Evolutionary conservation across 495 filamentous ascomycete species (phyloP).

Genomic region (Geoglossum glabrum): DNA sequence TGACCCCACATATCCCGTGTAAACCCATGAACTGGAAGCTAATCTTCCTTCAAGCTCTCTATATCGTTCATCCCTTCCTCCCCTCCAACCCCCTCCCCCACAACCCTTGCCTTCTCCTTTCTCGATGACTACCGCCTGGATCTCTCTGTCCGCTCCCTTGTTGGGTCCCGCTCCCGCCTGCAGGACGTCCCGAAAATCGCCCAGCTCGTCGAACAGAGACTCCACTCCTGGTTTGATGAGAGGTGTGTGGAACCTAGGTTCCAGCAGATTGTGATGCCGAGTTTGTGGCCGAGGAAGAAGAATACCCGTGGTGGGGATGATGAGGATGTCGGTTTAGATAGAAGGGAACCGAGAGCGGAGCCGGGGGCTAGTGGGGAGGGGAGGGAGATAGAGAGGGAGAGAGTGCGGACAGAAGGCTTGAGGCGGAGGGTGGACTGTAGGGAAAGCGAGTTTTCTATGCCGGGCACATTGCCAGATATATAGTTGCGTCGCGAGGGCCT

Average conservation of each 20-base stretch:
- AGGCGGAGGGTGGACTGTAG: background rate
- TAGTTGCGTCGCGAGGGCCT: background rate
- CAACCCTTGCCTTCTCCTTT: constrained; percentile 85
- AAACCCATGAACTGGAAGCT: background rate
- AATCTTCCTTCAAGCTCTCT: constrained; percentile 27
- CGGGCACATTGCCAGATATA: background rate
- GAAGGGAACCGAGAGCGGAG: constrained; percentile 26
- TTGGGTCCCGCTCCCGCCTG: constrained; percentile 74
- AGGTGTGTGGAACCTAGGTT: constrained; percentile 87
- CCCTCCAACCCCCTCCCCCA: constrained; percentile 28
- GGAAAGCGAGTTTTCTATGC: background rate
- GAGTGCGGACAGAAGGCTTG: background rate
- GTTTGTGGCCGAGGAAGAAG: constrained; percentile 79
- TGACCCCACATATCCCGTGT: background rate
- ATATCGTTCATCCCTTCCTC: constrained; percentile 67
- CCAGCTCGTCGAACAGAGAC: constrained; percentile 71
- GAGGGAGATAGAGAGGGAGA: background rate
- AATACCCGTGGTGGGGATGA: constrained; percentile 51
- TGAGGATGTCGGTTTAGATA: constrained; percentile 20
- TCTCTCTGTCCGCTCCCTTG: constrained; percentile 69
- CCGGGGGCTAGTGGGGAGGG: constrained; percentile 8
- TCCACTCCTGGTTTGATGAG: constrained; percentile 96
- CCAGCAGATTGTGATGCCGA: constrained; percentile 83
- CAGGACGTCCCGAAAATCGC: constrained; percentile 98
- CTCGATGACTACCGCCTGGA: constrained; percentile 90